Evolutionary conservation across 176 grass and related monocot species (phyloP).

Genomic region (Avena atlantica): DNA sequence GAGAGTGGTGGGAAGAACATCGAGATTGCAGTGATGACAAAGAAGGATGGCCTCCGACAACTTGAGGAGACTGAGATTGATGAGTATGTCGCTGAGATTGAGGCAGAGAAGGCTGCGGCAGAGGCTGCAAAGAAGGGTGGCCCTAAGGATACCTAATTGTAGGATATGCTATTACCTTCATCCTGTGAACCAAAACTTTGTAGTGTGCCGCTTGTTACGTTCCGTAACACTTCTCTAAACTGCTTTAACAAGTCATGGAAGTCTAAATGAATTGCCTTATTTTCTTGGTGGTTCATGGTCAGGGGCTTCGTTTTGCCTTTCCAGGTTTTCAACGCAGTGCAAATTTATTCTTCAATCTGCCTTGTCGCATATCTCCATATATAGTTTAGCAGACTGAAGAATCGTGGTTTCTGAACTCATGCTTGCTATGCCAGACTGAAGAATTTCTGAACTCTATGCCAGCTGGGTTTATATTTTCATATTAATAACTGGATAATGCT

Average conservation of each 20-base stretch:
- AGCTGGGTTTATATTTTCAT: not conserved
- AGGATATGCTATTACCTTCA: not conserved
- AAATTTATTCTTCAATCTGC: not conserved
- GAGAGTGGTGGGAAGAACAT: constrained; percentile 97
- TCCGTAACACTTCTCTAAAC: constrained; percentile 18
- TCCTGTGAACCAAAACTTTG: not conserved
- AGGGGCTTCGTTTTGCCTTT: not conserved
- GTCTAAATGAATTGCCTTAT: constrained; percentile 5
- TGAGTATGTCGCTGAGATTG: constrained; percentile 92
- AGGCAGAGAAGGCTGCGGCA: constrained; percentile 94
- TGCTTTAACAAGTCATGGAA: constrained; percentile 29
- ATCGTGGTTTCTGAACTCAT: not conserved
- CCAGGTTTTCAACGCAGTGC: not conserved
- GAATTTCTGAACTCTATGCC: no score
- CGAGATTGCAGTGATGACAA: constrained; percentile 87
- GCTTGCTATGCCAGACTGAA: no score
- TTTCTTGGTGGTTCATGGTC: not conserved
- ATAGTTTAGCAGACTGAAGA: no score
- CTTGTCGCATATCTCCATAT: no score
- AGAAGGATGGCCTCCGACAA: constrained; percentile 66
- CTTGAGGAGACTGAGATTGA: constrained; percentile 89
- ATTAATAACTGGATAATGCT: not conserved
- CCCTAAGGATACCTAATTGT: constrained; percentile 57
- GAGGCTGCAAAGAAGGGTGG: constrained; percentile 96
- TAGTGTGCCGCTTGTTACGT: not conserved